Conservation (phyloP, 169 alveolate genomes). For the Amoebophrya sp. region DNA sequence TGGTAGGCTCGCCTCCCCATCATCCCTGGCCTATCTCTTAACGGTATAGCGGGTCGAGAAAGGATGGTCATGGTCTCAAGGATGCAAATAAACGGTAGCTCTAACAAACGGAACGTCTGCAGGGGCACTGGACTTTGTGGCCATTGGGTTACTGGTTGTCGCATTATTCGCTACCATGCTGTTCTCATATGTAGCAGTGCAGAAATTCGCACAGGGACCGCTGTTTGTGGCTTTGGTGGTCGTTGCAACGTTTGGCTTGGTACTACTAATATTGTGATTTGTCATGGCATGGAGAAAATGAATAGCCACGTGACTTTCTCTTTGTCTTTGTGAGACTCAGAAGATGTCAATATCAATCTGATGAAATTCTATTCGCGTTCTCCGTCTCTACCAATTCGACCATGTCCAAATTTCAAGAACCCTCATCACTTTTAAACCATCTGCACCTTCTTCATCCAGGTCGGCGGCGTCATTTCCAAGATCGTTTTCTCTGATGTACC, state of each 20-base stretch:
- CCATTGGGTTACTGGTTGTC: not conserved
- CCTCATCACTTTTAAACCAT: not conserved
- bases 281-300: not conserved
- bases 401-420: too few species aligned
- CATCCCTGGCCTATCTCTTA: too few species aligned
- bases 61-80: too few species aligned
- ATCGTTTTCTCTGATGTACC: not conserved
- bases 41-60: too few species aligned
- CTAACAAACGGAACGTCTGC: too few species aligned
- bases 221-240: not conserved
- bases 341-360: not conserved
- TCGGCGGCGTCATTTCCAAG: not conserved
- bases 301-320: not conserved
- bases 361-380: not conserved
- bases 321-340: not conserved
- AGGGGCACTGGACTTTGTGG: not conserved
- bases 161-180: not conserved
- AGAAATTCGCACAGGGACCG: conserved; percentile 17
- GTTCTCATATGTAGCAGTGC: not conserved
- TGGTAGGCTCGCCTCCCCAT: too few species aligned
- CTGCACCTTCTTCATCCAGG: not conserved
- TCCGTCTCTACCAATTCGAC: not conserved
- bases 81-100: too few species aligned
- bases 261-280: not conserved
- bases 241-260: not conserved